These are phyloP conservation scores for Elymus sibiricus DNA, from an alignment of 176 grass and related monocot genomes.

Conservation along the genomic window DNA sequence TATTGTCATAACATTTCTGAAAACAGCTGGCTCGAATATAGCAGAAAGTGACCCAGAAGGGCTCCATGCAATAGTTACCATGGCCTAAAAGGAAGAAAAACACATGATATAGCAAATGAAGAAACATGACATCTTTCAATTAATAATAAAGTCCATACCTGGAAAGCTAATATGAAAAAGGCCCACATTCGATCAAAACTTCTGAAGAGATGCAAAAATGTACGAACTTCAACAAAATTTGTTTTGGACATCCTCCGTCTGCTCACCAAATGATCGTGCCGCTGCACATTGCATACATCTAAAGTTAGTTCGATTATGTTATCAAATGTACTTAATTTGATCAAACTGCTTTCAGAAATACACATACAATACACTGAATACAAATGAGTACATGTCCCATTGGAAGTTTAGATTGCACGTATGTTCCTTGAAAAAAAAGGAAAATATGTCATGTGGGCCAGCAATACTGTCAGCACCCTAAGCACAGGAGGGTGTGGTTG, in stretches of 20 bases:
- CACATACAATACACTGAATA: neutral
- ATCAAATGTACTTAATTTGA: neutral
- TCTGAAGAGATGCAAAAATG: conserved; percentile 93
- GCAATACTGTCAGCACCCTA: neutral
- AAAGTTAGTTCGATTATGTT: conserved; percentile 26
- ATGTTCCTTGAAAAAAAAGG: neutral
- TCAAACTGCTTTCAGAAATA: neutral
- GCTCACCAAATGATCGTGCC: conserved; percentile 29
- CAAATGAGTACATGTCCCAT: conserved; percentile 5
- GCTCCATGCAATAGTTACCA: conserved; percentile 90
- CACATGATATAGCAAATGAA: conserved; percentile 15
- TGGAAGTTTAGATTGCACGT: neutral
- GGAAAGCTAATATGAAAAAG: conserved; percentile 91
- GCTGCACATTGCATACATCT: conserved; percentile 16
- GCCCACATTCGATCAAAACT: conserved; percentile 99
- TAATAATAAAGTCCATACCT: conserved; percentile 51
- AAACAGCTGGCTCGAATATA: conserved; percentile 37
- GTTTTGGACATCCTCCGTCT: conserved; percentile 64
- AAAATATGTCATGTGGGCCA: neutral
- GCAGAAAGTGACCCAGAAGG: no score
- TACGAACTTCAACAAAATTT: conserved; percentile 99
- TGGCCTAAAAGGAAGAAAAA: conserved; percentile 67
- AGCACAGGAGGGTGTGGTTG: neutral
- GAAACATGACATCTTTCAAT: conserved; percentile 12
- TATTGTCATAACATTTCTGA: conserved; percentile 86